phyloP scores from a whole-genome alignment of 441 rosid genomes.

The Erodium texanum region DNA sequence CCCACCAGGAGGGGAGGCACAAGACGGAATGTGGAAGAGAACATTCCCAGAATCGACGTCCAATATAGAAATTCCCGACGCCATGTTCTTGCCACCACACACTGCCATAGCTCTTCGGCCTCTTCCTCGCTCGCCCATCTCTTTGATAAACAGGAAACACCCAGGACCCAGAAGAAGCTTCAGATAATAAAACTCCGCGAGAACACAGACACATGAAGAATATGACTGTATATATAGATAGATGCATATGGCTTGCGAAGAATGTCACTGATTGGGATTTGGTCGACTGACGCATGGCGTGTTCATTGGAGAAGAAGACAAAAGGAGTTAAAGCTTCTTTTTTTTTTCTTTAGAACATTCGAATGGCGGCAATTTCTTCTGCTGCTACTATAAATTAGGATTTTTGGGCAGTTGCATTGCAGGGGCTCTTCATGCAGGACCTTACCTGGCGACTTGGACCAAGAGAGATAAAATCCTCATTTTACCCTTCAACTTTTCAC shows the following conservation, averaged over 20 bases:
- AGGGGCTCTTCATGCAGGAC: too few relatives aligned
- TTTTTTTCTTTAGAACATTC: neutral
- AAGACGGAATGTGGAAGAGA: constrained; percentile 35
- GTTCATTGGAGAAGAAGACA: constrained; percentile 18
- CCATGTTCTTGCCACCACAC: constrained; percentile 35
- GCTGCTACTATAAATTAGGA: too few relatives aligned
- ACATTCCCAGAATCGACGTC: constrained; percentile 34
- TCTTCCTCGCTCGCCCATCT: constrained; percentile 20
- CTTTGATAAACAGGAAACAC: neutral
- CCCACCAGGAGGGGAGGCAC: constrained; percentile 43
- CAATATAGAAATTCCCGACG: constrained; percentile 32
- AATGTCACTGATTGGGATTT: neutral
- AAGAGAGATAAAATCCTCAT: too few relatives aligned
- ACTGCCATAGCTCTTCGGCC: constrained; percentile 31
- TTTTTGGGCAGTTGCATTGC: too few relatives aligned
- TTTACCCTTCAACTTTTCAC: too few relatives aligned
- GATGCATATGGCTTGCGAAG: constrained; percentile 13
- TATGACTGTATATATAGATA: neutral
- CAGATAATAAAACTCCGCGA: neutral
- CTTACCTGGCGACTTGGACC: too few relatives aligned
- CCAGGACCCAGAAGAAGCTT: neutral
- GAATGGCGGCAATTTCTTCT: too few relatives aligned
- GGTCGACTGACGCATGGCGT: constrained; percentile 18
- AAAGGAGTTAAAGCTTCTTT: constrained; percentile 14
- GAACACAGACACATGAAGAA: neutral